Conservation (phyloP, 202 grass and related monocot genomes). For the Digitaria exilis region DNA sequence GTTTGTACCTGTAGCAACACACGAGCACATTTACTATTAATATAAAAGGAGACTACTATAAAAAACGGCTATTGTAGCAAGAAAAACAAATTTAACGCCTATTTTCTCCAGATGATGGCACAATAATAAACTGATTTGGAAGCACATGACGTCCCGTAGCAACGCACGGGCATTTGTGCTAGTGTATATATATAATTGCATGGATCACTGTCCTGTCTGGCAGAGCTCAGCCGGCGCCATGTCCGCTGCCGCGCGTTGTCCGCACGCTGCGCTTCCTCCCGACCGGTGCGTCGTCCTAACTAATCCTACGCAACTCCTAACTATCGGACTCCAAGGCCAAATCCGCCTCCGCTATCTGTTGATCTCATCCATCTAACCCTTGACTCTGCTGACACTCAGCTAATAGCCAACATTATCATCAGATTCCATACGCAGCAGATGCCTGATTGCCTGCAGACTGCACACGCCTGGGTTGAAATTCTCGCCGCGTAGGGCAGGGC, state of each 20-base stretch:
- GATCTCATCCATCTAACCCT: neutral
- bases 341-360: neutral
- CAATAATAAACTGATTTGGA: too few species aligned
- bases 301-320: neutral
- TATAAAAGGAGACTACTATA: too few species aligned
- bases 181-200: neutral
- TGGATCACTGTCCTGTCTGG: neutral
- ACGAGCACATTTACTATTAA: too few species aligned
- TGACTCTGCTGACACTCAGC: slow-evolving; percentile 15
- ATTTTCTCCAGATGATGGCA: too few species aligned
- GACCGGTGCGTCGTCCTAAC: slow-evolving; percentile 10
- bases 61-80: too few species aligned
- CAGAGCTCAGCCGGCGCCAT: neutral
- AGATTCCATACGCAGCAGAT: slow-evolving; percentile 1
- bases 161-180: too few species aligned
- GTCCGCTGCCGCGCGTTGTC: neutral
- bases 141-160: too few species aligned
- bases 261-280: neutral
- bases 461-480: slow-evolving; percentile 31
- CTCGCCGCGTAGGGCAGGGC: neutral
- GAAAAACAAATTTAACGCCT: too few species aligned
- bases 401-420: too few species aligned
- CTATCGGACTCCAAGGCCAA: neutral
- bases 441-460: neutral
- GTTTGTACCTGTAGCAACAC: too few species aligned